These are phyloP conservation scores for Kwoniella newhampshirensis DNA, from an alignment of 768 basidiomycete species.

Conservation along the genomic window DNA sequence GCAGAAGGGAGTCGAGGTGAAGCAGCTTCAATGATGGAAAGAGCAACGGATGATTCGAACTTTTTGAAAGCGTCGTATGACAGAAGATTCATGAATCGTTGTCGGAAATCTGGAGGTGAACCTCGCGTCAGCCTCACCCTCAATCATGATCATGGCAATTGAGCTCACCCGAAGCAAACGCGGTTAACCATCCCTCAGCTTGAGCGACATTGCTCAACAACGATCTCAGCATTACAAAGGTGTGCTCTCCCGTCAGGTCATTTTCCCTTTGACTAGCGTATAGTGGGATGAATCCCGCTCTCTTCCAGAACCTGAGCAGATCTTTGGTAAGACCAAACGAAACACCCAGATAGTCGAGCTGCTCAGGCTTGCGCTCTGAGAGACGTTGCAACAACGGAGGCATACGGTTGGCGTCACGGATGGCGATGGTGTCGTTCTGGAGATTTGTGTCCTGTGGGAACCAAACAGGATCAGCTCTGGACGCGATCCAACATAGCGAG, in stretches of 20 bases:
- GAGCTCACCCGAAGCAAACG: slow-evolving; percentile 64
- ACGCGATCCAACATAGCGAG: not conserved
- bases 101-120: slow-evolving; percentile 73
- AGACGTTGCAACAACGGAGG: slow-evolving; percentile 89
- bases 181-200: slow-evolving; percentile 75
- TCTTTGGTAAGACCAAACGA: slow-evolving; percentile 90
- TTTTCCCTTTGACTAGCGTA: slow-evolving; percentile 91
- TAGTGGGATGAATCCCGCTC: slow-evolving; percentile 82
- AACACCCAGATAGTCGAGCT: slow-evolving; percentile 89
- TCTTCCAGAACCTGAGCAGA: slow-evolving; percentile 93
- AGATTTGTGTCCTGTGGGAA: slow-evolving; percentile 62
- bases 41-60: slow-evolving; percentile 79
- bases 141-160: not conserved
- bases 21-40: slow-evolving; percentile 82
- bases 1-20: slow-evolving; percentile 14
- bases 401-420: slow-evolving; percentile 76
- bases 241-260: slow-evolving; percentile 94
- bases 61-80: slow-evolving; percentile 89
- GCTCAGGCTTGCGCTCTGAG: slow-evolving; percentile 83
- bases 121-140: not conserved
- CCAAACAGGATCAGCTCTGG: not conserved
- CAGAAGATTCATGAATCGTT: slow-evolving; percentile 80
- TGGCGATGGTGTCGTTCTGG: slow-evolving; percentile 70
- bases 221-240: slow-evolving; percentile 90
- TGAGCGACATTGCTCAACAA: slow-evolving; percentile 63